Base-by-base conservation (phyloP, 805 yeast species). In the Candida koratica region DNA sequence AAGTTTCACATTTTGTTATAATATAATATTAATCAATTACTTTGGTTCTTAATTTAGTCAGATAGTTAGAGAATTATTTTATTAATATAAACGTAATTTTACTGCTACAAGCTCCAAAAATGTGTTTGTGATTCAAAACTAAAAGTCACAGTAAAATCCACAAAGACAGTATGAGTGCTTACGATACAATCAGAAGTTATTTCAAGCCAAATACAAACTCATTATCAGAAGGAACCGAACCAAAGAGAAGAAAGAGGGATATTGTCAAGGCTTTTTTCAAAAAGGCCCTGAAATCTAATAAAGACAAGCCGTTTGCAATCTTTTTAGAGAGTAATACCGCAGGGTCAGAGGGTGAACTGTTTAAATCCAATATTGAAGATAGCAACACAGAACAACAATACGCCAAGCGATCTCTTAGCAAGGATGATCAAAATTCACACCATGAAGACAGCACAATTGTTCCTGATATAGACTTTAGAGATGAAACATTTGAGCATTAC, bases 201-300 rank as follows among this genome's bases (percentile, higher is more conserved):
- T 29, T 29, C 20, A 29, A 18, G 7, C 7, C 12, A 9, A 12
- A 7, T 9, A 29, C 25, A 4, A 12, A 19, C 12, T 4, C 4
- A 4, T 7, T 3, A 6, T 4, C 13, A 4, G 17, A 17, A 13
- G n/a, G 13, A 5, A 17, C 12, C 5, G 17, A 12, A 4, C 32
- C 25, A 3, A 28, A 17, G 15, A 28, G 24, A 23, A 35, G 38
- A 17, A 35, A 35, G 14, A 28, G 38, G 24, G 38, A 35, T 23
- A 5, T 18, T 3, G 28, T 35, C 19, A 22, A 17, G 16, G 18
- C 23, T 5, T 23, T 35, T 16, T 27, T 34, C 14, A 28, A 13
- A 15, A 29, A 29, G 3, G n/a, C n/a, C n/a, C n/a, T n/a, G n/a
- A n/a, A n/a, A n/a, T n/a, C n/a, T n/a, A n/a, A n/a, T n/a, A n/a